Base-by-base conservation (phyloP, 1,139 yeast genomes). In the Protomyces macrosporus region DNA sequence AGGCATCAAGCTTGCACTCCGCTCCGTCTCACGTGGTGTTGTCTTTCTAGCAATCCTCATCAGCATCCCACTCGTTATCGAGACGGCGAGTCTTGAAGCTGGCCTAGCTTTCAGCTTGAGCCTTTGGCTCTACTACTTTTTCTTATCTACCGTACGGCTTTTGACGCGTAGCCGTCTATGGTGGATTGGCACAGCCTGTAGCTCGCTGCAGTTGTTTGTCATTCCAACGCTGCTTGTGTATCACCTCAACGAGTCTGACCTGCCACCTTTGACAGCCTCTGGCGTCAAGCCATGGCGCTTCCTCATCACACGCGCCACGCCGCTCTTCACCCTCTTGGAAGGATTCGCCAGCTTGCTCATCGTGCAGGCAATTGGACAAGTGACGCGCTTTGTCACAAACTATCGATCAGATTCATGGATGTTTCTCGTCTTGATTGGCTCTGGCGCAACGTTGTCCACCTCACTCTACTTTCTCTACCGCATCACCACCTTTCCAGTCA, bases 281-380 rank as follows among this genome's bases (percentile, higher is more conserved):
- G 36, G 16, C 16, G n/a, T 50, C n/a, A 10, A 16, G 37, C 53
- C 53, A 33, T 50, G 53, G 53, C 37, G 53, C 23, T 33, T 50
- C 37, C 9, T 50, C 23, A 7, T 50, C n/a, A 50, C 80, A 84
- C 56, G 88, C 89, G 72, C 96, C 6, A 93, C 98, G 0, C 95
- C 97, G 0, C 78, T 88, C 56, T 91, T 93, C 75, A 88, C 97
- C 0, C 80, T 90, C 14, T 76, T 90, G 64, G 98, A 93, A 76
- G 98, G 98, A 0, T 87, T 93, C 71, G 93, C 97, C 75, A 85
- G 97, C 0, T 81, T 93, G 52, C 78, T 93, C 65, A 86, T 90
- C 36, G 89, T 93, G 67, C 98, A 93, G 75, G 90, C 96, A 6
- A 81, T 88, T 51, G 97, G 98, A 6, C 93, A 90, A 72, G 84